Percentiles rank a stretch among this genome's conserved stretches.
phyloP scores from a whole-genome alignment of 2,329 filamentous ascomycete genomes.

The Neonectria sp. region DNA sequence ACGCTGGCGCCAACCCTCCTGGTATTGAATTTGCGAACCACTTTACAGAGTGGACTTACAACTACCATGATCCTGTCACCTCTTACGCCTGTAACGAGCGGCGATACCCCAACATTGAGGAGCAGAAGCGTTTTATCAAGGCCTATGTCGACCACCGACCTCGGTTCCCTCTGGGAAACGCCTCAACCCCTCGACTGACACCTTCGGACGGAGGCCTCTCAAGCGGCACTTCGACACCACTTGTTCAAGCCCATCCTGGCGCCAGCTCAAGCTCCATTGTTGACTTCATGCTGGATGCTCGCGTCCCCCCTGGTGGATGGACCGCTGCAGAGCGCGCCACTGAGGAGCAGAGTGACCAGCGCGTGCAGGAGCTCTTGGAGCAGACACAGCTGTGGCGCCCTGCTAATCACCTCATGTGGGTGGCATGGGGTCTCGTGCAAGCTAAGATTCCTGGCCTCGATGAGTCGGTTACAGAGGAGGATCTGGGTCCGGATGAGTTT shows the following conservation, averaged over 20 bases:
- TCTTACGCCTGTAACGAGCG: slow-evolving; percentile 78
- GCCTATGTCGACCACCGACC: slow-evolving; percentile 90
- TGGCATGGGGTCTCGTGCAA: slow-evolving; percentile 97
- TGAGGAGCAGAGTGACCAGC: slow-evolving; percentile 76
- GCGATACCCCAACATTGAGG: slow-evolving; percentile 82
- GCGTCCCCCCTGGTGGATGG: slow-evolving; percentile 69
- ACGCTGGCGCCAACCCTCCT: slow-evolving; percentile 88
- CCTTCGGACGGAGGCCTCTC: slow-evolving; percentile 59
- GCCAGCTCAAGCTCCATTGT: slow-evolving; percentile 70
- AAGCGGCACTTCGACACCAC: slow-evolving; percentile 50
- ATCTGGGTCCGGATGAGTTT: slow-evolving; percentile 75
- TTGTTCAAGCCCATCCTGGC: slow-evolving; percentile 55
- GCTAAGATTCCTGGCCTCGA: slow-evolving; percentile 86
- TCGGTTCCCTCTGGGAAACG: slow-evolving; percentile 68
- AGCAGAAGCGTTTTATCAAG: slow-evolving; percentile 88
- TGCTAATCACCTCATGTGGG: slow-evolving; percentile 91
- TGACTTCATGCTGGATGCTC: slow-evolving; percentile 88
- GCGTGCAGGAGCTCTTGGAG: slow-evolving; percentile 79
- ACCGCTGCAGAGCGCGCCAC: slow-evolving; percentile 68
- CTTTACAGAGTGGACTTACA: slow-evolving; percentile 98
- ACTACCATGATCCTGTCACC: slow-evolving; percentile 84
- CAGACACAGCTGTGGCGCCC: slow-evolving; percentile 90
- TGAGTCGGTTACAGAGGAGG: slow-evolving; percentile 53
- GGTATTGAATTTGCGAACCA: slow-evolving; percentile 97
- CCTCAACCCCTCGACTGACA: slow-evolving; percentile 65